Conservation (phyloP, 176 grass and related monocot genomes). For the Oryza officinalis region DNA sequence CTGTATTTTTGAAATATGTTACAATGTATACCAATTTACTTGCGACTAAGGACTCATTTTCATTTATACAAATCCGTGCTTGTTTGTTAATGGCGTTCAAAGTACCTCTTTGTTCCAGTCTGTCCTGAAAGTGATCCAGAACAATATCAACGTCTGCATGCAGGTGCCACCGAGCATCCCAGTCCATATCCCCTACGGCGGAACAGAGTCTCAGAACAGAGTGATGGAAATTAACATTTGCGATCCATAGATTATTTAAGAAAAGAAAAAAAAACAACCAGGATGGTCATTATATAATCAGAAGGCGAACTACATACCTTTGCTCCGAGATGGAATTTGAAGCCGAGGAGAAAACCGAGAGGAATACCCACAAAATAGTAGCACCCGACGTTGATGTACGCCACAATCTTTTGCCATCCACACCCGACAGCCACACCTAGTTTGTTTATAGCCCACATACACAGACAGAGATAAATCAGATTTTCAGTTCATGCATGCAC, state of each 20-base stretch:
- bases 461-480: too few relatives aligned
- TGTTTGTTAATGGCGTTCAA: too few relatives aligned
- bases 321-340: background rate
- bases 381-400: slow-evolving; percentile 42
- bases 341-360: slow-evolving; percentile 23
- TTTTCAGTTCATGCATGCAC: too few relatives aligned
- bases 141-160: slow-evolving; percentile 33
- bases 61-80: too few relatives aligned
- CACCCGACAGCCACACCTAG: slow-evolving; percentile 42
- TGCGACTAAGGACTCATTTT: too few relatives aligned
- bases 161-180: slow-evolving; percentile 38
- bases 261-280: too few relatives aligned
- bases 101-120: slow-evolving; percentile 47
- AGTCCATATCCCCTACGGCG: slow-evolving; percentile 12
- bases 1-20: too few relatives aligned
- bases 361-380: slow-evolving; percentile 37
- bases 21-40: too few relatives aligned
- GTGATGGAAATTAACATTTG: background rate
- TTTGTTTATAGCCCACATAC: too few relatives aligned
- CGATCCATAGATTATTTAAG: too few relatives aligned
- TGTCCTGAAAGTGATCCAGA: slow-evolving; percentile 37
- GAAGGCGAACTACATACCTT: too few relatives aligned
- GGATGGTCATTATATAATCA: too few relatives aligned
- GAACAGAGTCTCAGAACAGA: background rate
- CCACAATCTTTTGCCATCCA: slow-evolving; percentile 44